Base-by-base conservation (phyloP, 345 rosid species). In the Rhodamnia argentea region DNA sequence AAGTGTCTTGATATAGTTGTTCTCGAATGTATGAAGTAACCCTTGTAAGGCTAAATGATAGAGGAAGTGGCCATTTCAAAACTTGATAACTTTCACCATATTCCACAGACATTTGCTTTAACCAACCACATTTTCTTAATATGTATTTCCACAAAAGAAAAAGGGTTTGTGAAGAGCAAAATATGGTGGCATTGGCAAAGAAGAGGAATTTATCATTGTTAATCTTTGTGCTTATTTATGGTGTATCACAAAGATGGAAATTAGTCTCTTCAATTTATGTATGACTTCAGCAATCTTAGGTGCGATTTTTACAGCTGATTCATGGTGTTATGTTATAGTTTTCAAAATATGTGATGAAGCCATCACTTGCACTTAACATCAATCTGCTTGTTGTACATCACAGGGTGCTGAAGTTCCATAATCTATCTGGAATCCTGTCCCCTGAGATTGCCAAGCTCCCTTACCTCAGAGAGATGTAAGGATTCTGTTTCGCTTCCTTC, bases 401-500 rank as follows among this genome's bases (percentile, higher is more conserved):
- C 86, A 94, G 96, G 56, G 57, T 22, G 70, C 89, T 96, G 52
- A 91, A 91, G 91, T 85, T 78, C 64, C 87, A 84, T 78, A 95
- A 86, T 84, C 98, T 96, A 86, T 90, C 95, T 0, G 99, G 99
- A 82, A 87, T 86, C 82, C 96, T 95, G 40, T 96, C 98, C 57
- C 90, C 94, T 78, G 91, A 94, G 85, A 85, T 95, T 32, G 87
- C 90, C 13, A 87, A 86, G 89, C 97, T 96, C 87, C 92, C 89
- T 23, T 89, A 90, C 85, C 92, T 96, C 83, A 83, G 90, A 85
- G 29, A 12, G 23, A 90, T 95, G 98, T 95, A 88, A 93, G 94
- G 15, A 54, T 10, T 12, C 6, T 10, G 13, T 70, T 52, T 52
- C 20, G 23, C 59, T 55, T 82, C 37, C 64, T 82, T 27, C 51